Evolutionary conservation across 495 filamentous ascomycete species (phyloP).

Genomic region (Xylaria venustula): DNA sequence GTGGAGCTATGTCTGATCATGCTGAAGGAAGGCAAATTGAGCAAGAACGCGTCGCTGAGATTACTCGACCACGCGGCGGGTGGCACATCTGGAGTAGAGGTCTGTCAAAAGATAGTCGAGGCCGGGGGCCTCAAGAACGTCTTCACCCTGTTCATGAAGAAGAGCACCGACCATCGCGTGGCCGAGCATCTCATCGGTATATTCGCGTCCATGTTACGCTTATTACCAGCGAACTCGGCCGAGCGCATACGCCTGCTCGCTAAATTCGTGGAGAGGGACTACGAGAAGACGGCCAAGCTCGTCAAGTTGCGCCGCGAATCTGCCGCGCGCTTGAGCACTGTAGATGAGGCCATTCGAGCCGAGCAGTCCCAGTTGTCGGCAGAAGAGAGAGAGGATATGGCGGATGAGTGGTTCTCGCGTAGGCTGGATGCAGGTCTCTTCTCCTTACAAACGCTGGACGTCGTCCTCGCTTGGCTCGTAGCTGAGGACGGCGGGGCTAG

Average conservation of each 20-base stretch:
- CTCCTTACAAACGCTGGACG: constrained; percentile 80
- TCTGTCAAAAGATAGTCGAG: constrained; percentile 76
- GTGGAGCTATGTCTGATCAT: constrained; percentile 90
- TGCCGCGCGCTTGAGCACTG: constrained; percentile 58
- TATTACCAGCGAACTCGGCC: constrained; percentile 73
- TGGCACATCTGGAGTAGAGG: constrained; percentile 50
- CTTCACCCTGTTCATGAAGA: constrained; percentile 90
- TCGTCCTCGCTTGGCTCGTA: constrained; percentile 86
- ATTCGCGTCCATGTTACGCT: constrained; percentile 78
- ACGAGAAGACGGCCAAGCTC: constrained; percentile 74
- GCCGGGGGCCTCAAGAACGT: constrained; percentile 80
- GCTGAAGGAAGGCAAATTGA: constrained; percentile 69
- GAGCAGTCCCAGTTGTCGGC: constrained; percentile 54
- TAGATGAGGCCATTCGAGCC: constrained; percentile 65
- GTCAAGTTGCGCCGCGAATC: constrained; percentile 71
- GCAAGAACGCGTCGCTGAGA: constrained; percentile 71
- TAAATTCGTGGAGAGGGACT: constrained; percentile 95
- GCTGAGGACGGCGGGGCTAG: constrained; percentile 86
- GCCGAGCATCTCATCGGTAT: constrained; percentile 89
- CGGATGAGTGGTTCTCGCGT: constrained; percentile 73
- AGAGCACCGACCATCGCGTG: constrained; percentile 64
- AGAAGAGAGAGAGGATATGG: constrained; percentile 57
- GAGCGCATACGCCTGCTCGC: constrained; percentile 81
- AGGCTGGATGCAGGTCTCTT: constrained; percentile 85
- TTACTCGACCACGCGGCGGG: constrained; percentile 81